phyloP scores from a whole-genome alignment of 2,329 filamentous ascomycete species.

The Scolecobasidium constrictum region DNA sequence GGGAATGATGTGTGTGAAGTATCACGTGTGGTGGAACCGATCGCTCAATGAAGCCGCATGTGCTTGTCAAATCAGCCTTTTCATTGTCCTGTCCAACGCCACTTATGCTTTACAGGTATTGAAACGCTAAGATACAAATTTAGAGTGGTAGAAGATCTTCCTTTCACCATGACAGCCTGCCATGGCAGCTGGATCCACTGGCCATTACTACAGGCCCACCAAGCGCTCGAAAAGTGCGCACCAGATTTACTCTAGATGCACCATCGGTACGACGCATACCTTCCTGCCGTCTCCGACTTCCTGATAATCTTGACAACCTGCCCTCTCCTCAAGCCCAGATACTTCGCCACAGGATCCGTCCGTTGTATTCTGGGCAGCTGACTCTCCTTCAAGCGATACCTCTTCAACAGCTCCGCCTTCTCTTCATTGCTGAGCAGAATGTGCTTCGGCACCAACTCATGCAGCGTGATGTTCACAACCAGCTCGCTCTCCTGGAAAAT shows the following conservation, averaged over 20 bases:
- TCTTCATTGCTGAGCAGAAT: conserved; percentile 83
- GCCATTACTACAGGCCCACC: too few relatives aligned
- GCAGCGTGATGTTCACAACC: conserved; percentile 94
- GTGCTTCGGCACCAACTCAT: conserved; percentile 92
- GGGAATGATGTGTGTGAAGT: too few relatives aligned
- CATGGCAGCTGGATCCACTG: too few relatives aligned
- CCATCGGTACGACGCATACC: conserved; percentile 76
- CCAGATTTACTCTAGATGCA: conserved; percentile 9
- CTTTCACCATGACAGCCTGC: too few relatives aligned
- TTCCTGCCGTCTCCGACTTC: conserved; percentile 85
- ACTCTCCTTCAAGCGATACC: conserved; percentile 94
- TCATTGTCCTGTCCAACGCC: too few relatives aligned
- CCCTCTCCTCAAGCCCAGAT: conserved; percentile 78
- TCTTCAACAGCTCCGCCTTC: conserved; percentile 72
- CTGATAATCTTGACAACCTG: conserved; percentile 98
- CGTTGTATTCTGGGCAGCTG: conserved; percentile 87
- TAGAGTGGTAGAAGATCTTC: too few relatives aligned
- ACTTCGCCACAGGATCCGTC: conserved; percentile 85
- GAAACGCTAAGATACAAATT: too few relatives aligned
- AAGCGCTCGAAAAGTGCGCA: too few relatives aligned
- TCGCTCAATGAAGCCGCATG: too few relatives aligned
- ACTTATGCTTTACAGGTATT: too few relatives aligned
- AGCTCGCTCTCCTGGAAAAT: conserved; percentile 93
- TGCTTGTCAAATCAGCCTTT: too few relatives aligned
- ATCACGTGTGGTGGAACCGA: too few relatives aligned